Conservation (phyloP, 257 asterid species). For the Voacanga thouarsii region DNA sequence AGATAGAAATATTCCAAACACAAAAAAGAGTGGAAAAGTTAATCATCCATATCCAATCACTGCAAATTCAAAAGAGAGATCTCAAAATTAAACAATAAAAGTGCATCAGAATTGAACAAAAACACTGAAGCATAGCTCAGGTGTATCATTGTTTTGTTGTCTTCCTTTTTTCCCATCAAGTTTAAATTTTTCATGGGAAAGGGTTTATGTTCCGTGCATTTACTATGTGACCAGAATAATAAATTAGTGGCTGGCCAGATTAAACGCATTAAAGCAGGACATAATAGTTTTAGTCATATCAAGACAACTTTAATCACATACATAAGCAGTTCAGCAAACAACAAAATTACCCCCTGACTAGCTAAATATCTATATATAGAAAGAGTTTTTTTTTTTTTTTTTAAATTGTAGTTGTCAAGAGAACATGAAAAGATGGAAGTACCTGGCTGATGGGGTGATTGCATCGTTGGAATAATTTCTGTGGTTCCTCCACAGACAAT, state of each 20-base stretch:
- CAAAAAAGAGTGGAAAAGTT: not conserved
- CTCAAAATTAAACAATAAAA: not conserved
- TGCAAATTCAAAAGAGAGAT: not conserved
- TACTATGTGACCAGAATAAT: not conserved
- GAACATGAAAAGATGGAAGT: not conserved
- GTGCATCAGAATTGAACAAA: not conserved
- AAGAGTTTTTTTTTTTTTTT: no score
- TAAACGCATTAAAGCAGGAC: not conserved
- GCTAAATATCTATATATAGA: not conserved
- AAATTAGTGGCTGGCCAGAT: not conserved
- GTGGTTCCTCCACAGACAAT: constrained; percentile 17
- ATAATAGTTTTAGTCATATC: not conserved
- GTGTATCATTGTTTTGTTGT: no score
- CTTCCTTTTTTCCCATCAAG: no score
- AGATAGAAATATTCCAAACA: not conserved
- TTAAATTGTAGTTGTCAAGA: not conserved
- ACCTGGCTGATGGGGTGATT: constrained; percentile 27
- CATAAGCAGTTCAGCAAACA: not conserved
- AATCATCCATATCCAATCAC: no score
- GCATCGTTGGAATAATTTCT: constrained; percentile 23
- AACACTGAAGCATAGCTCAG: not conserved
- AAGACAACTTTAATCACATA: not conserved
- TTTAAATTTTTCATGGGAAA: no score
- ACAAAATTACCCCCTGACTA: not conserved
- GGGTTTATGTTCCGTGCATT: no score